Evolutionary conservation across 2,329 filamentous ascomycete genomes (phyloP), one percentile per base, ranked within the genome.

Genomic region (Intubia oerlemansii): DNA sequence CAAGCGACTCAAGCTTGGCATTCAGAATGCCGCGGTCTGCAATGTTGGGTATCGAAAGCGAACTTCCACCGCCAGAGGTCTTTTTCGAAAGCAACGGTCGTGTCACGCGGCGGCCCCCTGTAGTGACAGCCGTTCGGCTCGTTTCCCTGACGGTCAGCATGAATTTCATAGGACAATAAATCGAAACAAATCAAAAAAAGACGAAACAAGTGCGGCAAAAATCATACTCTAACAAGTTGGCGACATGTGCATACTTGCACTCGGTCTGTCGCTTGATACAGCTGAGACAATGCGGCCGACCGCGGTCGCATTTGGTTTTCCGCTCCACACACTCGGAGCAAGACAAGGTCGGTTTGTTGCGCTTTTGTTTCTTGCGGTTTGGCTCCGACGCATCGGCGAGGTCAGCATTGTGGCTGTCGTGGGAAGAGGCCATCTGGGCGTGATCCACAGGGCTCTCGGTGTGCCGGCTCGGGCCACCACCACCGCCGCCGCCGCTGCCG

Each of bases 251-350:
- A 52, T 84, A 84, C 47, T 61, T 63, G 50, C 78, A 85, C 38
- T 66, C 59, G 0, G 74, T 77, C 44, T 81, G 74, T 25, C 78
- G 59, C 50, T 82, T 84, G 41, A 80, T 70, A 27, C 68, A 73
- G 30, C 68, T 66, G 39, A 71, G 52, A 41, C 68, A 74, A 47
- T 70, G 61, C 28, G 77, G 78, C 40, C 77, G 56, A 22, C 65
- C 72, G 43, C 77, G 61, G 47, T 84, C 77, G 45, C 77, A 84
- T 71, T 84, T 84, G 15, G 77, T 84, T 52, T 84, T 84, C 39
- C 77, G 59, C 50, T 81, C 75, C 14, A 84, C 78, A 43, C 78
- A 85, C 45, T 81, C 75, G 36, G 71, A 64, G 42, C 78, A 84
- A 27, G 73, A 80, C 36, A 84, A 45, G 1, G 77, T 84, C 4